Evolutionary conservation across 192 early-diverging fungal species (phyloP), one percentile per base, ranked within the genome.

Genomic region (Entomortierella lignicola): DNA sequence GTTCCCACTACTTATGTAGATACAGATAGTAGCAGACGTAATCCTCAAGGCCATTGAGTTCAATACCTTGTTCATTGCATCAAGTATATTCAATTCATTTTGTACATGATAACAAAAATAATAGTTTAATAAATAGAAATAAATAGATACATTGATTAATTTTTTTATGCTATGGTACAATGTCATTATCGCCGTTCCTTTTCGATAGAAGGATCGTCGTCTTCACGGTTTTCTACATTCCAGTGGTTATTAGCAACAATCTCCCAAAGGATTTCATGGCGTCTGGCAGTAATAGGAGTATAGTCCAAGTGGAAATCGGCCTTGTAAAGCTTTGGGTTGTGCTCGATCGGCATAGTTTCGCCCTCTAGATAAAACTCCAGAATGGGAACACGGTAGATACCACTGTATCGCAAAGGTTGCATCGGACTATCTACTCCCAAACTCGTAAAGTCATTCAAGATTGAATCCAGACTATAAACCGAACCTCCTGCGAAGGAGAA

Each of bases 181-280:
- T 42, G 39, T 42, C 39, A n/a, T n/a, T n/a, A n/a, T n/a, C 32
- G 37, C 6, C 55, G 20, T 11, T 57, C 12, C 42, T 69, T 39
- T 41, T 71, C 69, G 18, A 71, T 71, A 3, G 69, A 57, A 15
- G 69, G 69, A 63, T 71, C 54, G 48, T 71, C 54, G 7, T 54
- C 60, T 0, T 41, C 34, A 42, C 44, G 41, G 4, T 44, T 37
- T 0, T 67, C 65, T n/a, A 55, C 37, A 18, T 25, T 23, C 73
- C 73, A 77, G 18, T 79, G 75, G 42, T 54, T 70, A 39, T 79
- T 62, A 13, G 75, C 75, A 17, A 79, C 60, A 21, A 65, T 64
- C 68, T 79, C 75, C 75, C 75, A 79, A 13, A 79, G 31, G 4
- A 65, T 17, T 50, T 79, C 67, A 60, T 79, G 75, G 11, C 54